These are phyloP conservation scores for Rubroboletus pulcherrimus DNA, from an alignment of 768 basidiomycete genomes.

Conservation along the genomic window DNA sequence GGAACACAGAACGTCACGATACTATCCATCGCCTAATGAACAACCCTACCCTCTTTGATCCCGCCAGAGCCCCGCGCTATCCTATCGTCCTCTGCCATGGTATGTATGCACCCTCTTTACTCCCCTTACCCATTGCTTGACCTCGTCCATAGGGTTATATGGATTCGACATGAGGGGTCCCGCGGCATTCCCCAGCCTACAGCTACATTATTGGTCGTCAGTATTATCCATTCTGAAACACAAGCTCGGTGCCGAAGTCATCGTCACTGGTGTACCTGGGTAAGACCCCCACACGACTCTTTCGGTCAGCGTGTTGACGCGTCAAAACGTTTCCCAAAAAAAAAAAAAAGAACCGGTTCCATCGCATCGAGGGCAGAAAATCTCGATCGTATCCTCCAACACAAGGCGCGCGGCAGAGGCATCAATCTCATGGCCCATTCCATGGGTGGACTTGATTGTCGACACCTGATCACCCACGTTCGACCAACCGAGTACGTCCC, in stretches of 20 bases:
- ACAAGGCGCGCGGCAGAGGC: constrained; percentile 66
- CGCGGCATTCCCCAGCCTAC: constrained; percentile 72
- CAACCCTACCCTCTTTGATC: constrained; percentile 76
- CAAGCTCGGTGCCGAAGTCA: constrained; percentile 87
- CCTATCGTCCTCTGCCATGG: constrained; percentile 97
- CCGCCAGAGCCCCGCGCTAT: constrained; percentile 74
- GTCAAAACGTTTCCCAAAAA: background rate
- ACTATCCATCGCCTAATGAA: constrained; percentile 67
- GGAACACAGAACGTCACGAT: constrained; percentile 33
- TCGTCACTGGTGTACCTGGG: constrained; percentile 93
- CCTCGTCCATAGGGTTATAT: constrained; percentile 64
- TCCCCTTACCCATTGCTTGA: background rate
- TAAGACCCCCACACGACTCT: constrained; percentile 37
- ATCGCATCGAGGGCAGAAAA: constrained; percentile 75
- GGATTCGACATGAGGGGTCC: constrained; percentile 93
- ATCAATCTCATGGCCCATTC: constrained; percentile 95
- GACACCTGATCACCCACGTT: constrained; percentile 86
- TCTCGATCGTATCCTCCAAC: constrained; percentile 68
- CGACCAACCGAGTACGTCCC: constrained; percentile 81
- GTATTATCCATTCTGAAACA: constrained; percentile 76
- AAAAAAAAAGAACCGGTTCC: constrained; percentile 71
- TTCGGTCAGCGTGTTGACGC: background rate
- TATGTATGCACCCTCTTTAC: constrained; percentile 42
- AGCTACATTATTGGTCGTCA: constrained; percentile 93
- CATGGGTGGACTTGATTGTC: constrained; percentile 96